Percentiles rank a stretch among this genome's conserved stretches.
Conservation (phyloP, 306 rosid genomes). For the Geum urbanum region DNA sequence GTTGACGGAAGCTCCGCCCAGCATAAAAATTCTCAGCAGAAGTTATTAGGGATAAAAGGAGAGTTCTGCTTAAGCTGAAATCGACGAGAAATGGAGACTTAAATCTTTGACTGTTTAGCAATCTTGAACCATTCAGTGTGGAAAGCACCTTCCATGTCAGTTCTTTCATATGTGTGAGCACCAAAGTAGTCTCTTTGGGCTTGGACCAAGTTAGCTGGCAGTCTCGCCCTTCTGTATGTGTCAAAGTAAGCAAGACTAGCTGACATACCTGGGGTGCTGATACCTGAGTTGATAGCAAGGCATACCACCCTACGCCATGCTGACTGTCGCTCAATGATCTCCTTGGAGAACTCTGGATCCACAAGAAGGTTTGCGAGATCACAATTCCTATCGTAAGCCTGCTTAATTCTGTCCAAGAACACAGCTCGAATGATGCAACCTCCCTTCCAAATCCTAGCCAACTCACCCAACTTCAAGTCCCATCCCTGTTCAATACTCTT, state of each 20-base stretch:
- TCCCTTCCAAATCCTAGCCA: constrained; percentile 95
- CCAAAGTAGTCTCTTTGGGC: constrained; percentile 94
- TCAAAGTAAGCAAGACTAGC: constrained; percentile 92
- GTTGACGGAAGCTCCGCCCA: constrained; percentile 42
- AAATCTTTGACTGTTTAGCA: constrained; percentile 53
- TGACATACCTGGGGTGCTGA: constrained; percentile 92
- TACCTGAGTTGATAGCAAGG: constrained; percentile 82
- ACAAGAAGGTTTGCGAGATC: constrained; percentile 87
- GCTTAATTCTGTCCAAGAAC: constrained; percentile 79
- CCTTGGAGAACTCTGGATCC: constrained; percentile 88
- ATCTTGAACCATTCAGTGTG: constrained; percentile 97
- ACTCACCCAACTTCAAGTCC: constrained; percentile 71
- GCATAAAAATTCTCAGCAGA: constrained; percentile 39
- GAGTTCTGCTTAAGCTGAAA: constrained; percentile 21
- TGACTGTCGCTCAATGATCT: constrained; percentile 74
- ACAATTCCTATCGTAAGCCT: constrained; percentile 76
- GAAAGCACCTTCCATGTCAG: constrained; percentile 68
- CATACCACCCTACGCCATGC: constrained; percentile 87
- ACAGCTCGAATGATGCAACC: constrained; percentile 87
- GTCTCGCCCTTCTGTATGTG: constrained; percentile 64
- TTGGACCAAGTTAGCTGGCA: constrained; percentile 91
- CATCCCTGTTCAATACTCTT: constrained; percentile 85
- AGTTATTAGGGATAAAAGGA: constrained; percentile 43
- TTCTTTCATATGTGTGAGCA: constrained; percentile 86
- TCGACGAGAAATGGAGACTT: constrained; percentile 18